Conservation (phyloP, 139 green algal genomes). For the Picochlorum sp. region DNA sequence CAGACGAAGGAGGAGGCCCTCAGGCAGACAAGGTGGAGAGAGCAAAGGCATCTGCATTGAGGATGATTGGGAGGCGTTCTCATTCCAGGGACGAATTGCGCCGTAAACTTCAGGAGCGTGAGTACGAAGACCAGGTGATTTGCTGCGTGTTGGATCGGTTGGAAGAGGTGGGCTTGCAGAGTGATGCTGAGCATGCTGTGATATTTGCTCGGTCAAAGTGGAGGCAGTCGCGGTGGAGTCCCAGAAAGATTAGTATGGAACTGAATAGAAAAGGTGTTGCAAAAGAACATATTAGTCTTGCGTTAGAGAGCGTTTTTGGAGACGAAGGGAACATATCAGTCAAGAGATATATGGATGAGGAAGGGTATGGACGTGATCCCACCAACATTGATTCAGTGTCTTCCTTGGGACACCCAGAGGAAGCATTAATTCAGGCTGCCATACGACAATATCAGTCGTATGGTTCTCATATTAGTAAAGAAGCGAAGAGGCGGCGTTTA, state of each 20-base stretch:
- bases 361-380: neutral
- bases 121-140: constrained; percentile 15
- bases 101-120: constrained; percentile 37
- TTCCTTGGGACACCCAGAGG: constrained; percentile 3
- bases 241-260: constrained; percentile 31
- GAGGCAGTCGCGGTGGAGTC: constrained; percentile 38
- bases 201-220: constrained; percentile 44
- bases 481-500: constrained; percentile 29
- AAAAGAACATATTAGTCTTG: constrained; percentile 6
- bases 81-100: constrained; percentile 25
- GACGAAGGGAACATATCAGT: constrained; percentile 15
- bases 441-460: constrained; percentile 17
- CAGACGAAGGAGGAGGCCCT: neutral
- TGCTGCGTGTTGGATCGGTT: constrained; percentile 26
- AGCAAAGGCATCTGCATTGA: constrained; percentile 34
- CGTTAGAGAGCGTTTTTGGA: constrained; percentile 31
- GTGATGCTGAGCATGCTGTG: constrained; percentile 42
- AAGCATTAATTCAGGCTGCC: constrained; percentile 26
- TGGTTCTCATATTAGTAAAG: constrained; percentile 2
- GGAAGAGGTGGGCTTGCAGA: constrained; percentile 31
- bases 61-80: constrained; percentile 19
- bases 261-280: constrained; percentile 24
- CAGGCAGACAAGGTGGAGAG: constrained; percentile 9
- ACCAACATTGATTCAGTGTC: neutral
- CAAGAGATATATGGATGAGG: constrained; percentile 13